A percentile compares a stretch with the other conserved stretches of the same genome.
phyloP scores from a whole-genome alignment of 345 rosid species.

The Aquilaria malaccensis region DNA sequence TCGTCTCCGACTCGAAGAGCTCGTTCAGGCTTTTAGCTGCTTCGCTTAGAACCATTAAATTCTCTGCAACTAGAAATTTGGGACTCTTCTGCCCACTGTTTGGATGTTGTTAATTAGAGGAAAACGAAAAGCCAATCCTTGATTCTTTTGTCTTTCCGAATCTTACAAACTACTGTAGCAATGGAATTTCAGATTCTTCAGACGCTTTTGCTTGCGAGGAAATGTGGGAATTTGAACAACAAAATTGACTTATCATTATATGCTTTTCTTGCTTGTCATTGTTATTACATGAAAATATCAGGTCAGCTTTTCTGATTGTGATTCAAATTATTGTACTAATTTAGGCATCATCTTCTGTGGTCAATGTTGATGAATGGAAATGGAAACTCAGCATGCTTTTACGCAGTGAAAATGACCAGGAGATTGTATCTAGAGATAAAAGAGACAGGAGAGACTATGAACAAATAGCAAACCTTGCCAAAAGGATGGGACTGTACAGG shows the following conservation, averaged over 20 bases:
- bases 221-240: not conserved
- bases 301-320: not conserved
- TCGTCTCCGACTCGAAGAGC: not conserved
- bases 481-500: constrained; percentile 95
- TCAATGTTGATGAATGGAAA: constrained; percentile 94
- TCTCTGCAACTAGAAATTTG: too few species aligned
- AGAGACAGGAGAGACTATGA: constrained; percentile 95
- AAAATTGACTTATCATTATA: not conserved
- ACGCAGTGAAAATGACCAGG: constrained; percentile 72
- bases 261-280: not conserved
- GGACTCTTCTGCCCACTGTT: too few species aligned
- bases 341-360: constrained; percentile 92
- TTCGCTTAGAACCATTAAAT: not conserved
- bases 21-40: not conserved
- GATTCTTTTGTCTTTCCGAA: too few species aligned
- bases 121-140: too few species aligned
- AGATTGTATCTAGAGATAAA: constrained; percentile 83
- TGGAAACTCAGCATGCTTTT: constrained; percentile 85
- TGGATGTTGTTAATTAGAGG: too few species aligned
- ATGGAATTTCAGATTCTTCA: too few species aligned
- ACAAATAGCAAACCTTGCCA: constrained; percentile 80
- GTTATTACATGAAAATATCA: not conserved
- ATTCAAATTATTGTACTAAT: not conserved
- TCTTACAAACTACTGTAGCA: too few species aligned
- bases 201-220: not conserved